Evolutionary conservation across 2,329 filamentous ascomycete species (phyloP).

Genomic region (Colletotrichum sublineola): DNA sequence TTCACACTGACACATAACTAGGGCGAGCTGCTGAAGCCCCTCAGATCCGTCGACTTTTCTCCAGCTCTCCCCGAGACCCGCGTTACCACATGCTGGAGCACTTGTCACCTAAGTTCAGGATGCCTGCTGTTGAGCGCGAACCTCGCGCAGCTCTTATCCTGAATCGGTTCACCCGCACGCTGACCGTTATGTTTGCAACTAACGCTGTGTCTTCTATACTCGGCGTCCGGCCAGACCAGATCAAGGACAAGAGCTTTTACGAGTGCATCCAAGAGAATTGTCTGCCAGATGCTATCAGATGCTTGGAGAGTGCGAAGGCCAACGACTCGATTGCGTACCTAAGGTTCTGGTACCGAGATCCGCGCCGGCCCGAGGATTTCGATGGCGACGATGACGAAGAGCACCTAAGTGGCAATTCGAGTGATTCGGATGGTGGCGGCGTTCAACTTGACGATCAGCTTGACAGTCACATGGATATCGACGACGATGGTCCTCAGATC

Average conservation of each 20-base stretch:
- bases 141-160: conserved; percentile 87
- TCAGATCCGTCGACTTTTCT: conserved; percentile 82
- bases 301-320: conserved; percentile 86
- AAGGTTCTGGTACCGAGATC: conserved; percentile 86
- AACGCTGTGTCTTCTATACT: conserved; percentile 81
- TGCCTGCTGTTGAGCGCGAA: conserved; percentile 75
- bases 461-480: conserved; percentile 58
- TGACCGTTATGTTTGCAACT: conserved; percentile 90
- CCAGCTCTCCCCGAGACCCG: conserved; percentile 84
- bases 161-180: conserved; percentile 85
- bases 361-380: conserved; percentile 69
- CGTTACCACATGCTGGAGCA: conserved; percentile 92
- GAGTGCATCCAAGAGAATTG: conserved; percentile 86
- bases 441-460: conserved; percentile 59
- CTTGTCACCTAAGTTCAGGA: conserved; percentile 83
- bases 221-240: conserved; percentile 76
- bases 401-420: conserved; percentile 50
- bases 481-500: conserved; percentile 51
- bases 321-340: conserved; percentile 94
- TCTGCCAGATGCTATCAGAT: conserved; percentile 80
- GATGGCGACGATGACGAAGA: conserved; percentile 59
- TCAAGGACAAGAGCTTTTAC: conserved; percentile 86
- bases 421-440: conserved; percentile 60
- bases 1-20: conserved; percentile 4
- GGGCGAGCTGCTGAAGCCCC: conserved; percentile 83